A percentile compares a stretch with the other conserved stretches of the same genome.
Evolutionary conservation across 163 green algal species (phyloP).

Genomic region (Picocystis sp.): DNA sequence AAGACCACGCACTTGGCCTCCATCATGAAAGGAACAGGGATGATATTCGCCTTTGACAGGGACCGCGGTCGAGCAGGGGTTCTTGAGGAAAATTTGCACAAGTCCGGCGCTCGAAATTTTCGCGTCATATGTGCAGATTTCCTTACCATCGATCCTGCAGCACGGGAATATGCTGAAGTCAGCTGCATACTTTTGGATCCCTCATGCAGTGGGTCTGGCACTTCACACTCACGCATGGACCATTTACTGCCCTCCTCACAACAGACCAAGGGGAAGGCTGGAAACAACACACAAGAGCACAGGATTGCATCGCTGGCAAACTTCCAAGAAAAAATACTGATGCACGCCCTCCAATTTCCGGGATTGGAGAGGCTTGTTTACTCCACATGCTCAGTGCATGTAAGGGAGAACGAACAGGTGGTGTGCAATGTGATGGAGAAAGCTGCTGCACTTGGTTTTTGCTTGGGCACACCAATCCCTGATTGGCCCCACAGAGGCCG

Average conservation of each 20-base stretch:
- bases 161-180: slow-evolving; percentile 23
- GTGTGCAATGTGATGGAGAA: slow-evolving; percentile 53
- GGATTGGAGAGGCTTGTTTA: slow-evolving; percentile 67
- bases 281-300: slow-evolving; percentile 18
- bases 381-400: slow-evolving; percentile 74
- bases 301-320: slow-evolving; percentile 20
- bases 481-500: slow-evolving; percentile 18
- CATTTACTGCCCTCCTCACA: slow-evolving; percentile 43
- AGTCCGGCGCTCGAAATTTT: slow-evolving; percentile 30
- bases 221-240: slow-evolving; percentile 54
- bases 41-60: slow-evolving; percentile 67
- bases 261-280: slow-evolving; percentile 1
- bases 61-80: slow-evolving; percentile 44
- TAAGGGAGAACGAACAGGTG: slow-evolving; percentile 85
- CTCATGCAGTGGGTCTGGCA: slow-evolving; percentile 81
- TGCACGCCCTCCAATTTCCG: slow-evolving; percentile 68
- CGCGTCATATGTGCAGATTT: slow-evolving; percentile 39
- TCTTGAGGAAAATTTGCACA: slow-evolving; percentile 42
- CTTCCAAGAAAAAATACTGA: slow-evolving; percentile 49
- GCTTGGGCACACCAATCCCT: slow-evolving; percentile 21
- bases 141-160: slow-evolving; percentile 34
- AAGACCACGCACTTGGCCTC: slow-evolving; percentile 93
- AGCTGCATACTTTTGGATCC: slow-evolving; percentile 70
- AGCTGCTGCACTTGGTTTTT: slow-evolving; percentile 32
- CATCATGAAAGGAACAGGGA: slow-evolving; percentile 24